Evolutionary conservation across 805 yeast genomes (phyloP), one percentile per base, ranked within the genome.

Genomic region (Saturnispora bothae): DNA sequence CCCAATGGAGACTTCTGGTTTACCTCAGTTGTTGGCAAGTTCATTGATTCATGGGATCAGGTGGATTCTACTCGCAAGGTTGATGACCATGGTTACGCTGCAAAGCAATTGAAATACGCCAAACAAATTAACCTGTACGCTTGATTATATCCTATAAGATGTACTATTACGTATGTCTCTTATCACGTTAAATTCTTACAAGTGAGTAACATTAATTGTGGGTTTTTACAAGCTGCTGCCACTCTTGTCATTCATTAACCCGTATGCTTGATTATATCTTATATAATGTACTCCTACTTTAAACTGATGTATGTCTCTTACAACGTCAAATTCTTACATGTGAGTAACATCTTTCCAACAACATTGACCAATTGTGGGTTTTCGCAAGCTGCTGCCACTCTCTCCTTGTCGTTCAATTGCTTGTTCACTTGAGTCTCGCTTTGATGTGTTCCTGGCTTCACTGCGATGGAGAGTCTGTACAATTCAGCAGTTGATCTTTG

Each of bases 331-430:
- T 18, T n/a, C 18, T 30, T 20, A 29, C 98, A 92, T 3, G 92
- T 80, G 27, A 82, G 69, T 41, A 92, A 68, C 99, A 92, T 92
- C 45, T 81, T 85, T 48, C 86, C 81, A 28, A 92, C 82, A n/a
- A 92, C 99, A 22, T 77, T 71, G 28, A 88, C 63, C 31, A 92
- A 65, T 63, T 92, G 98, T 41, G 83, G 95, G 52, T 92, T 92
- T 53, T 92, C 98, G 59, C 97, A 88, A 0, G 99, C 99, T 20
- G 98, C 98, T 23, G 95, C 94, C 0, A 92, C 96, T 44, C 99
- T 67, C 60, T 92, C 99, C 61, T 92, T 92, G 56, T 92, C 99
- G 53, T 92, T 92, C 43, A 92, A 69, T 61, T 92, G 99, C 55
- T 89, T 89, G 60, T 92, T 92, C 17, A 92, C 97, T 55, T 92